Percentiles rank a stretch among this genome's conserved stretches.
These are phyloP conservation scores for Podaxis carcinomalis DNA, from an alignment of 768 basidiomycete genomes.

Conservation along the genomic window DNA sequence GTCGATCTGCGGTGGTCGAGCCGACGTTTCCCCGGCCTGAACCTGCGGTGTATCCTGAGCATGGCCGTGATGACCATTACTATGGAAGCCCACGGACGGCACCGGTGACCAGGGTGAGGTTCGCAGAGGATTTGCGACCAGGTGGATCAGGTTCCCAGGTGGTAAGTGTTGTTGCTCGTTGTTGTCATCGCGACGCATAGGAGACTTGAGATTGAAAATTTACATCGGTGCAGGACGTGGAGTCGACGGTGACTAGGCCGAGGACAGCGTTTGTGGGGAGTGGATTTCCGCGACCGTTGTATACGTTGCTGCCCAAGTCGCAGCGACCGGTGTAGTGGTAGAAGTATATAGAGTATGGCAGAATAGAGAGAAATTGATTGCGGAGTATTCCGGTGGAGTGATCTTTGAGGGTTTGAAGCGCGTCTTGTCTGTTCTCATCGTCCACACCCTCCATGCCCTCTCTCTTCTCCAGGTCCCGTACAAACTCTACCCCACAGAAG, in stretches of 20 bases:
- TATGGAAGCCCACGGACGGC: not conserved
- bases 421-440: conserved; percentile 28
- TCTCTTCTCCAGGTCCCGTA: conserved; percentile 68
- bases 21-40: conserved; percentile 11
- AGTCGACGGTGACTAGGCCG: not conserved
- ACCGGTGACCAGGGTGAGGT: not conserved
- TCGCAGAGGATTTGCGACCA: not conserved
- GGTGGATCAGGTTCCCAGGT: not conserved
- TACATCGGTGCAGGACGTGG: not conserved
- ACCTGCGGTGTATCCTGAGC: conserved; percentile 2
- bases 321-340: not conserved
- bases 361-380: not conserved
- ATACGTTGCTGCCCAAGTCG: not conserved
- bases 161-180: not conserved
- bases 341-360: not conserved
- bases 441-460: conserved; percentile 55
- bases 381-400: conserved; percentile 25
- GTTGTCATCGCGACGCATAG: conserved; percentile 9
- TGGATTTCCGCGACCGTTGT: conserved; percentile 7
- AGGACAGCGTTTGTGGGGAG: conserved; percentile 2
- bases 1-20: not conserved
- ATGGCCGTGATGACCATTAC: not conserved
- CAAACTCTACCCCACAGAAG: conserved; percentile 52
- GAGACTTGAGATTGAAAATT: not conserved
- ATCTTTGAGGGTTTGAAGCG: conserved; percentile 19